Evolutionary conservation across 2,329 filamentous ascomycete genomes (phyloP).

Genomic region (Geosmithia morbida): DNA sequence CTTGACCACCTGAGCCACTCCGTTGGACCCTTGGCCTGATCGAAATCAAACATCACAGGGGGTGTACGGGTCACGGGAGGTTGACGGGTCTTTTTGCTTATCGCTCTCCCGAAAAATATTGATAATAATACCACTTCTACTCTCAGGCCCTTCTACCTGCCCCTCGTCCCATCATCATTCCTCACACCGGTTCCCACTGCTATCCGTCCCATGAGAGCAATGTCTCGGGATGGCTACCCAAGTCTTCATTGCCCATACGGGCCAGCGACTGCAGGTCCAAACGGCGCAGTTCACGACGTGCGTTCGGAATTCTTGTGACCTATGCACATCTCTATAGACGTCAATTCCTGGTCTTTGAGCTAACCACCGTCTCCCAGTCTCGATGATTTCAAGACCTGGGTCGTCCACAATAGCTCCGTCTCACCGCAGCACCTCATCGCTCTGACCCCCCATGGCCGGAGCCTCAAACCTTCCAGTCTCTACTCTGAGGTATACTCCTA

Average conservation of each 20-base stretch:
- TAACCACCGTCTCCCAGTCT: slow-evolving; percentile 33
- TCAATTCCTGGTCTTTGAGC: slow-evolving; percentile 1
- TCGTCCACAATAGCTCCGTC: slow-evolving; percentile 61
- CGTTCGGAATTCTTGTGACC: slow-evolving; percentile 9
- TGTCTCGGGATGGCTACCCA: slow-evolving; percentile 69
- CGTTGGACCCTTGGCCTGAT: not conserved
- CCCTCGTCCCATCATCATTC: not conserved
- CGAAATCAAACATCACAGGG: not conserved
- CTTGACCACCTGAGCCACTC: not conserved
- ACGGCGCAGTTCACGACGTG: slow-evolving; percentile 62
- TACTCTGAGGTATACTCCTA: slow-evolving; percentile 51
- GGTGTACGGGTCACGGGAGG: slow-evolving; percentile 2
- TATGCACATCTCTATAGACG: not conserved
- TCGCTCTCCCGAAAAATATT: not conserved
- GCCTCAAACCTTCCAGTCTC: slow-evolving; percentile 67
- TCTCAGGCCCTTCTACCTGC: not conserved
- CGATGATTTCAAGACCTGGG: slow-evolving; percentile 74
- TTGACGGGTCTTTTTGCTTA: not conserved
- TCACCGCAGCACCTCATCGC: slow-evolving; percentile 68
- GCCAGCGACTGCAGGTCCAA: slow-evolving; percentile 71
- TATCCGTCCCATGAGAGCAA: slow-evolving; percentile 20
- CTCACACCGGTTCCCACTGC: not conserved
- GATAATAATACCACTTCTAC: not conserved
- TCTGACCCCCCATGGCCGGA: slow-evolving; percentile 72
- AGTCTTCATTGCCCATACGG: slow-evolving; percentile 86